phyloP scores from a whole-genome alignment of 495 filamentous ascomycete genomes.

The Symbiotaphrina buchneri region DNA sequence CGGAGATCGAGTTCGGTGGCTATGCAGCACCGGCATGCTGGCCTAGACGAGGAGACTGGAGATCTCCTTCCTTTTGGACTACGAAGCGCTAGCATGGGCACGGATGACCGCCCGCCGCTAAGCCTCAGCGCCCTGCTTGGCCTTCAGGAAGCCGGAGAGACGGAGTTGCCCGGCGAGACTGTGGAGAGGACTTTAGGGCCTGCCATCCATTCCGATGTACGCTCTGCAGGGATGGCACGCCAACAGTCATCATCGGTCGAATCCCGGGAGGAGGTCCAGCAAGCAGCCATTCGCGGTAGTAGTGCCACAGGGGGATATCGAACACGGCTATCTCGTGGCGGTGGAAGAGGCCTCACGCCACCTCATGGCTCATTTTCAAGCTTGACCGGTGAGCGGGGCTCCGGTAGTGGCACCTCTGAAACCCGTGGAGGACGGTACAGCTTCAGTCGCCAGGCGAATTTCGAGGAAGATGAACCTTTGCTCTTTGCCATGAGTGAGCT shows the following conservation, averaged over 20 bases:
- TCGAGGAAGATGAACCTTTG: slow-evolving; percentile 55
- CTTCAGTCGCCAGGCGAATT: slow-evolving; percentile 11
- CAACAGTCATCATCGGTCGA: slow-evolving; percentile 5
- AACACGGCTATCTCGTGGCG: neutral
- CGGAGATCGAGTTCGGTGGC: slow-evolving; percentile 61
- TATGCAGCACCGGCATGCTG: slow-evolving; percentile 31
- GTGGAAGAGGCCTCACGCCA: slow-evolving; percentile 1
- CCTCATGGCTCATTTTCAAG: slow-evolving; percentile 2
- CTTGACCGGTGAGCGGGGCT: neutral
- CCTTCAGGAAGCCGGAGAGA: slow-evolving; percentile 17
- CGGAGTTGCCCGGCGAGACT: slow-evolving; percentile 10
- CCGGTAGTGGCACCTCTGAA: slow-evolving; percentile 7
- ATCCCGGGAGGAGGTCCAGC: slow-evolving; percentile 2
- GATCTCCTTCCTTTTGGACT: slow-evolving; percentile 35
- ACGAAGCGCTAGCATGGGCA: slow-evolving; percentile 57
- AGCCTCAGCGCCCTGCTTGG: slow-evolving; percentile 32
- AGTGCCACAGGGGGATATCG: neutral
- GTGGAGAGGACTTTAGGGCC: slow-evolving; percentile 10
- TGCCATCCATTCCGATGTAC: slow-evolving; percentile 13
- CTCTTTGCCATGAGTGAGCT: slow-evolving; percentile 82
- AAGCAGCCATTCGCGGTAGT: neutral
- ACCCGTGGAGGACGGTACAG: slow-evolving; percentile 19
- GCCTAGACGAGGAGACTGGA: slow-evolving; percentile 34
- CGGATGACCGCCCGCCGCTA: slow-evolving; percentile 35
- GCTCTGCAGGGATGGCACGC: slow-evolving; percentile 6